phyloP scores from a whole-genome alignment of 2,329 filamentous ascomycete genomes.

The Aspergillus tubingensis region DNA sequence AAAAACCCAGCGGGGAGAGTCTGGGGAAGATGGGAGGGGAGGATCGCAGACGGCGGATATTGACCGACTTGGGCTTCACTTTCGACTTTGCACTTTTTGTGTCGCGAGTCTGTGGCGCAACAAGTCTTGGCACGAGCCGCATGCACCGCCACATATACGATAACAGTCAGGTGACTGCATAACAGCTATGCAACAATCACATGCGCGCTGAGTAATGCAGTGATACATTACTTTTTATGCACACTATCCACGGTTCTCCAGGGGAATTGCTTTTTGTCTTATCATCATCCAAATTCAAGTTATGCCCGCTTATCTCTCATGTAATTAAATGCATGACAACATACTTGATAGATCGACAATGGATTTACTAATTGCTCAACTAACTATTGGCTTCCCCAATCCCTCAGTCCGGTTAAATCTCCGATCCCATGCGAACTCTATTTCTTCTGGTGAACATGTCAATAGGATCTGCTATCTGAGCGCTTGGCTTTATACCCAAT shows the following conservation, averaged over 20 bases:
- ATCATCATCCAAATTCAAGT: background rate
- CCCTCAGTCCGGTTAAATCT: background rate
- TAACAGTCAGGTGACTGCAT: background rate
- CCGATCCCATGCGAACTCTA: background rate
- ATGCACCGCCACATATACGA: constrained; percentile 9
- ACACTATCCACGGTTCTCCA: background rate
- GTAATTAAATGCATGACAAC: background rate
- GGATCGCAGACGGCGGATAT: constrained; percentile 18
- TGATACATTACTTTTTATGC: background rate
- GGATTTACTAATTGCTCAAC: background rate
- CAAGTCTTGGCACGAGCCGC: constrained; percentile 14
- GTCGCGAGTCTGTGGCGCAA: constrained; percentile 23
- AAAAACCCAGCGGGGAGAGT: background rate
- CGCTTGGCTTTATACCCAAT: background rate
- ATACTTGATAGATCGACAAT: background rate
- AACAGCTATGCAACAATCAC: background rate
- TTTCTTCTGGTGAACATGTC: background rate
- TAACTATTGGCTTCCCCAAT: background rate
- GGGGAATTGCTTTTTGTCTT: background rate
- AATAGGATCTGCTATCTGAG: background rate
- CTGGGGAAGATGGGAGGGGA: constrained; percentile 5
- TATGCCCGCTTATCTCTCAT: background rate
- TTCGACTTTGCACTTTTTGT: constrained; percentile 22
- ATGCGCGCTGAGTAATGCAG: background rate
- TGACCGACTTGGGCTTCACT: constrained; percentile 9